phyloP scores from a whole-genome alignment of 1,284 basidiomycete species.

The Coriolopsis trogii region DNA sequence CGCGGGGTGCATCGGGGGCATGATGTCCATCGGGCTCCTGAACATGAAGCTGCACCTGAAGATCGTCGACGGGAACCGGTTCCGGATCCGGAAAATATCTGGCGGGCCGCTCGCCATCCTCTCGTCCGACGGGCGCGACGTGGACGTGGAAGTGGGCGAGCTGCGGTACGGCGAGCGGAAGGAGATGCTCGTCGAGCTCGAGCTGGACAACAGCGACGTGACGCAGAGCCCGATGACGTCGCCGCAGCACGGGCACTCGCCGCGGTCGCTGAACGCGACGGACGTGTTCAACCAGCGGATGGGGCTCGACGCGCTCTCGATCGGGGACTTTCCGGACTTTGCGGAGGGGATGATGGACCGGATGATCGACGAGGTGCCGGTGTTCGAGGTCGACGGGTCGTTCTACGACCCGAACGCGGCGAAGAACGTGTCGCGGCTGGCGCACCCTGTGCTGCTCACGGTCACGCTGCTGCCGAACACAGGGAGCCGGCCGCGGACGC shows the following conservation, averaged over 20 bases:
- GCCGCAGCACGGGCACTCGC: constrained; percentile 25
- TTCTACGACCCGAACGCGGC: constrained; percentile 87
- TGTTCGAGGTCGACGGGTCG: constrained; percentile 89
- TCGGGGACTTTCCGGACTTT: constrained; percentile 72
- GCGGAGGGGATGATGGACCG: constrained; percentile 86
- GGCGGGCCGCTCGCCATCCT: constrained; percentile 85
- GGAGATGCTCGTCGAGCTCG: constrained; percentile 93
- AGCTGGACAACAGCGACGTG: constrained; percentile 78
- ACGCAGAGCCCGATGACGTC: constrained; percentile 30
- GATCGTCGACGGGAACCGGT: constrained; percentile 81
- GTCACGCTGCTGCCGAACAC: constrained; percentile 78
- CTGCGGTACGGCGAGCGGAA: constrained; percentile 89
- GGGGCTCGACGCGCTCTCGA: constrained; percentile 73
- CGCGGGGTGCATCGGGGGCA: constrained; percentile 90
- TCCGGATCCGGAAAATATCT: constrained; percentile 89
- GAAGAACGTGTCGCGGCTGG: constrained; percentile 82
- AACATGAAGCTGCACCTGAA: constrained; percentile 93
- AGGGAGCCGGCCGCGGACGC: constrained; percentile 43
- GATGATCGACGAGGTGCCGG: constrained; percentile 92
- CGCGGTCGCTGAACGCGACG: constrained; percentile 64
- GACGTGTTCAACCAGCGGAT: constrained; percentile 82
- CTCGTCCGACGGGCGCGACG: constrained; percentile 86
- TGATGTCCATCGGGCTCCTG: constrained; percentile 89
- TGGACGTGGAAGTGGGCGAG: constrained; percentile 95
- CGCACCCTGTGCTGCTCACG: constrained; percentile 87